Evolutionary conservation across 768 basidiomycete species (phyloP).

Genomic region (Boletellus sp.): DNA sequence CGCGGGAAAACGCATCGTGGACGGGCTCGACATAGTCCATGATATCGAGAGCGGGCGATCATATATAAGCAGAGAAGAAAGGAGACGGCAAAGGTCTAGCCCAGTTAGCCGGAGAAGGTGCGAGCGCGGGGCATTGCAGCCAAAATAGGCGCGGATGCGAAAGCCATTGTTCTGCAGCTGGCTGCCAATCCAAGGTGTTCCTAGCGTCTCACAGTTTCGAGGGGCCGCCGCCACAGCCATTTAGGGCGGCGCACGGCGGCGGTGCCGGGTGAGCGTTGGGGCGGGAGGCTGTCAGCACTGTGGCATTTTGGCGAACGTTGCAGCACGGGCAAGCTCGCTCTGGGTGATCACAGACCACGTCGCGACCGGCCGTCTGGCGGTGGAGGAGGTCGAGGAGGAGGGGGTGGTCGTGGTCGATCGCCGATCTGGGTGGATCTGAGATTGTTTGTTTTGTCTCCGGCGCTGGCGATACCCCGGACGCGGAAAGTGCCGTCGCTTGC

Average conservation of each 20-base stretch:
- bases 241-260: constrained; percentile 13
- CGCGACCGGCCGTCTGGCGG: neutral
- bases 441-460: constrained; percentile 32
- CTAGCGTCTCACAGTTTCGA: constrained; percentile 1
- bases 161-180: constrained; percentile 8
- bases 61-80: constrained; percentile 26
- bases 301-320: too few species aligned
- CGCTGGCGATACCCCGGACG: constrained; percentile 30
- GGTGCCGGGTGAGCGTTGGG: constrained; percentile 4
- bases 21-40: constrained; percentile 3
- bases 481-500: constrained; percentile 24
- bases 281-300: too few species aligned
- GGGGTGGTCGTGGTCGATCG: constrained; percentile 13
- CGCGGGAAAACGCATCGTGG: constrained; percentile 15
- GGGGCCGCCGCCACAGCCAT: constrained; percentile 6
- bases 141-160: constrained; percentile 11
- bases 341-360: too few species aligned
- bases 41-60: constrained; percentile 1
- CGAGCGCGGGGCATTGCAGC: constrained; percentile 3
- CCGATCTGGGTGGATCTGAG: constrained; percentile 27
- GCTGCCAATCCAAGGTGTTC: neutral
- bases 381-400: neutral
- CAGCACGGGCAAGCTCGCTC: too few species aligned
- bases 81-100: constrained; percentile 17
- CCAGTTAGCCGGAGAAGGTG: constrained; percentile 19